These are phyloP conservation scores for Grigorovia yakushimaensis DNA, from an alignment of 805 yeast species.

Conservation along the genomic window DNA sequence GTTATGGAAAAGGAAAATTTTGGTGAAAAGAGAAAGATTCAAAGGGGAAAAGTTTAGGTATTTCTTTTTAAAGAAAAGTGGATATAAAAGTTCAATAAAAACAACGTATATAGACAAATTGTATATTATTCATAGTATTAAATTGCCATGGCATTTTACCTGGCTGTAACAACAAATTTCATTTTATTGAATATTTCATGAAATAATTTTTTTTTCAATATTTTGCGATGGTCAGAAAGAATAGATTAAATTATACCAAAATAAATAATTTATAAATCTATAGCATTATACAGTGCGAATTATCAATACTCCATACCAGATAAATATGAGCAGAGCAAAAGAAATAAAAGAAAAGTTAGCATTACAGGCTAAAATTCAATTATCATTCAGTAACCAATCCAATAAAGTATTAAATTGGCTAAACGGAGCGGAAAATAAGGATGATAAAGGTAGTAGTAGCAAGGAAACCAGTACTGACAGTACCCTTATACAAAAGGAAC, in stretches of 20 bases:
- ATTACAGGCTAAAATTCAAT: conserved; percentile 26
- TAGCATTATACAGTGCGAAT: neutral
- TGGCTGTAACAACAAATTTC: no score
- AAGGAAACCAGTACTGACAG: neutral
- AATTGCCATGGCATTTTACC: conserved; percentile 4
- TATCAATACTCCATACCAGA: neutral
- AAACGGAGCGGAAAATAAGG: conserved; percentile 1
- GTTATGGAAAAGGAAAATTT: conserved; percentile 89
- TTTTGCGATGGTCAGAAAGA: neutral
- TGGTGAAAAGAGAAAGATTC: conserved; percentile 59
- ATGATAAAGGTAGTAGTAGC: conserved; percentile 1
- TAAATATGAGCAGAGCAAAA: conserved; percentile 24
- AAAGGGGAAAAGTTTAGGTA: conserved; percentile 28
- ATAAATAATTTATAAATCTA: no score
- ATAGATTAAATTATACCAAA: neutral
- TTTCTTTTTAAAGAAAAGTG: no score
- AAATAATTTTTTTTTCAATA: neutral
- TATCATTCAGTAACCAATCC: conserved; percentile 15
- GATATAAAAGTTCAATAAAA: conserved; percentile 6
- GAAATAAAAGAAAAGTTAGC: conserved; percentile 28
- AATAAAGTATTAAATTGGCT: conserved; percentile 25
- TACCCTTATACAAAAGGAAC: conserved; percentile 9
- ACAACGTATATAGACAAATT: neutral
- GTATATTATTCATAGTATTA: neutral
- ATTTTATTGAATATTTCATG: neutral